Conservation (phyloP, 2,329 filamentous ascomycete genomes). For the Trichoderma sp. region DNA sequence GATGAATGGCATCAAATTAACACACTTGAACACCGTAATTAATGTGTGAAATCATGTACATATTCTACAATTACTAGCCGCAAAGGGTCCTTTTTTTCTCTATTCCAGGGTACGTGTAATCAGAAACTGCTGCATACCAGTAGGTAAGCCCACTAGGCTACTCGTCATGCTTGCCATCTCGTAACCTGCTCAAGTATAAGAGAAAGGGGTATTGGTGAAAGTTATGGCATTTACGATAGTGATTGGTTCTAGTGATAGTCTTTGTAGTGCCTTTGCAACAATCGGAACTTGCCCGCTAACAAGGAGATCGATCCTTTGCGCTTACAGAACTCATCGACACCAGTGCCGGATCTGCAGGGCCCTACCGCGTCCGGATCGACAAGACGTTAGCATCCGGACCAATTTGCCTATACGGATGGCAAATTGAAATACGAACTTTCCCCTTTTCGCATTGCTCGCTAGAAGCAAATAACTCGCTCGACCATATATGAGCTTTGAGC, state of each 20-base stretch:
- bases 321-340: neutral
- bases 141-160: neutral
- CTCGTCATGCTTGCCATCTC: neutral
- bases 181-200: neutral
- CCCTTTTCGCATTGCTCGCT: neutral
- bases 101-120: neutral
- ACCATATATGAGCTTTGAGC: neutral
- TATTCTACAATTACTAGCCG: neutral
- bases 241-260: neutral
- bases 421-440: neutral
- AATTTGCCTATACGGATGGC: neutral
- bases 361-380: neutral
- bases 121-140: neutral
- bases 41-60: neutral
- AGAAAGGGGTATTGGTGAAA: neutral
- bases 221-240: neutral
- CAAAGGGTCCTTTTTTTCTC: neutral
- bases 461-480: neutral
- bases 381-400: neutral
- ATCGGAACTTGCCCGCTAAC: neutral
- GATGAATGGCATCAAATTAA: neutral
- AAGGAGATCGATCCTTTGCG: neutral
- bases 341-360: constrained; percentile 7
- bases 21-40: neutral
- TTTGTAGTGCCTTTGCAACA: neutral